Evolutionary conservation across 2,329 filamentous ascomycete species (phyloP).

Genomic region (Claviceps quebecensis): DNA sequence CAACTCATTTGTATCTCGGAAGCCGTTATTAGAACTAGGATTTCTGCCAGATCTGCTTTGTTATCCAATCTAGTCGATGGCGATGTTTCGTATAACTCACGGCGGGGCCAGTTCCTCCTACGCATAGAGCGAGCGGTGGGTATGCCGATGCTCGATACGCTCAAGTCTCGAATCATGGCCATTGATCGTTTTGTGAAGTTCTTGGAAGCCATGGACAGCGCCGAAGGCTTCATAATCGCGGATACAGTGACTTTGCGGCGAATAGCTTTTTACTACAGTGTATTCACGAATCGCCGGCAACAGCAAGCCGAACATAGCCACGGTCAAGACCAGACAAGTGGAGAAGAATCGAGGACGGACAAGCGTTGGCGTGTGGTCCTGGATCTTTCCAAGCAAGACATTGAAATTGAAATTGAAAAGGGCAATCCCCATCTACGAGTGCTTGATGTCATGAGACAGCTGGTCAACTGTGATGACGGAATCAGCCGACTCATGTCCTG

Average conservation of each 20-base stretch:
- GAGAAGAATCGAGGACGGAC: slow-evolving; percentile 5
- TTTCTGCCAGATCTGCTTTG: slow-evolving; percentile 39
- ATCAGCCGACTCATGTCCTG: slow-evolving; percentile 40
- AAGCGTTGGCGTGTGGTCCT: slow-evolving; percentile 40
- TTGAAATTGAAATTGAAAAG: slow-evolving; percentile 44
- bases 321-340: background rate
- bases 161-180: slow-evolving; percentile 46
- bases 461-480: slow-evolving; percentile 40
- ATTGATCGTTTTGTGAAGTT: slow-evolving; percentile 60
- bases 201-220: slow-evolving; percentile 47
- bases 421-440: slow-evolving; percentile 56
- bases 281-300: slow-evolving; percentile 9
- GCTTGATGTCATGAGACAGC: slow-evolving; percentile 39
- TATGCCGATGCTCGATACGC: slow-evolving; percentile 40
- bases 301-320: background rate
- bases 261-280: slow-evolving; percentile 55
- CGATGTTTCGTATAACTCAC: slow-evolving; percentile 47
- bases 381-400: slow-evolving; percentile 38
- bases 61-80: slow-evolving; percentile 41
- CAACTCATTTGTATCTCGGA: slow-evolving; percentile 30
- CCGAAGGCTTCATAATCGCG: slow-evolving; percentile 39
- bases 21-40: slow-evolving; percentile 39
- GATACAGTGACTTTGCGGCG: slow-evolving; percentile 46
- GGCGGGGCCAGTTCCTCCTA: slow-evolving; percentile 48
- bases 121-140: slow-evolving; percentile 45